Conservation (phyloP, 106 monocot genomes). For the Agapanthus africanus region DNA sequence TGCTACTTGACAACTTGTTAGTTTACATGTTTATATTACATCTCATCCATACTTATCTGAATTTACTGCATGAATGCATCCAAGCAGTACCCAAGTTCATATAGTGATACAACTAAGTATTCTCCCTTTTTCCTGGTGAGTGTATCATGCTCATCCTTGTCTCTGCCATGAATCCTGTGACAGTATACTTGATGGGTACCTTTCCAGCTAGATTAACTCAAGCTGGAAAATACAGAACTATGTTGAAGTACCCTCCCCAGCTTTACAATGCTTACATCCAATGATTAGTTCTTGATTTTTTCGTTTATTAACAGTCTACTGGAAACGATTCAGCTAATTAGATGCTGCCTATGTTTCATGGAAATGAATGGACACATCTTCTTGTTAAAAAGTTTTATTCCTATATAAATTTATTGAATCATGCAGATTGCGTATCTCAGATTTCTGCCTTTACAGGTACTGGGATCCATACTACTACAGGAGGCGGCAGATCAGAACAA, state of each 20-base stretch:
- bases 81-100: no score
- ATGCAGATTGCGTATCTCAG: neutral
- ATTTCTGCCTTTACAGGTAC: slow-evolving; percentile 47
- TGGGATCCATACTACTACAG: slow-evolving; percentile 92
- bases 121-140: no score
- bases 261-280: neutral
- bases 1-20: no score
- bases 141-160: neutral
- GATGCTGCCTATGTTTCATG: no score
- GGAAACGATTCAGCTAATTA: no score
- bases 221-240: neutral
- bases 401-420: neutral
- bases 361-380: neutral
- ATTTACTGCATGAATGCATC: no score
- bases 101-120: no score
- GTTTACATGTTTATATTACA: no score
- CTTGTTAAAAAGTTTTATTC: neutral
- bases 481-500: slow-evolving; percentile 38
- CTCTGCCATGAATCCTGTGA: neutral
- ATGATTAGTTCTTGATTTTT: neutral
- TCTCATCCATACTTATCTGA: no score
- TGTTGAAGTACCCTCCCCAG: neutral
- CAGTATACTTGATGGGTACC: neutral
- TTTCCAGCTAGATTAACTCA: neutral
- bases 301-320: neutral